Conservation (phyloP, 106 monocot genomes). For the Dendrobium chrysotoxum region DNA sequence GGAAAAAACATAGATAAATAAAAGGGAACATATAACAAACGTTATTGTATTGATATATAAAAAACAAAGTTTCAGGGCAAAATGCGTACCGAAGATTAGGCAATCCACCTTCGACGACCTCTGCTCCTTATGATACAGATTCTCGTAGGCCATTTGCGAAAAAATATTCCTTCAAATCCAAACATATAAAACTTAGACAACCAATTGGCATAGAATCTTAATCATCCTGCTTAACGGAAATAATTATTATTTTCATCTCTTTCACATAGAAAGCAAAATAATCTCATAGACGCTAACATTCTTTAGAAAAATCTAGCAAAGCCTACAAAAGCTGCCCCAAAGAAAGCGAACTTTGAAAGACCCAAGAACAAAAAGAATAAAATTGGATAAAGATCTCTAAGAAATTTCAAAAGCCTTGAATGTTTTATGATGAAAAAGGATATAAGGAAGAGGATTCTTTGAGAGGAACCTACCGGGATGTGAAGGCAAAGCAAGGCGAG, state of each 20-base stretch:
- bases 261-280: neutral
- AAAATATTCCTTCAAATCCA: neutral
- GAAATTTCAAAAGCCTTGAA: neutral
- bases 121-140: constrained; percentile 29
- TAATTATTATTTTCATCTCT: neutral
- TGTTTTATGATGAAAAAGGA: neutral
- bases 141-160: constrained; percentile 46
- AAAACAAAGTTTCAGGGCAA: neutral
- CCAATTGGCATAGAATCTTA: neutral
- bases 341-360: neutral
- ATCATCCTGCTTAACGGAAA: neutral
- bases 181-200: neutral
- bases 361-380: neutral
- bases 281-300: neutral
- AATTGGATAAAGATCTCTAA: neutral
- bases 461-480: neutral
- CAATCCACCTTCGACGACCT: constrained; percentile 55
- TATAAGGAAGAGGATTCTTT: neutral
- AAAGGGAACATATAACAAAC: neutral
- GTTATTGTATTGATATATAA: neutral
- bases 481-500: neutral
- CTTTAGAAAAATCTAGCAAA: no score
- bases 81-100: constrained; percentile 67
- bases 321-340: neutral
- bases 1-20: neutral